A percentile compares a stretch with the other conserved stretches of the same genome.
phyloP scores from a whole-genome alignment of 176 grass and related monocot species.

The Phoenix dactylifera region DNA sequence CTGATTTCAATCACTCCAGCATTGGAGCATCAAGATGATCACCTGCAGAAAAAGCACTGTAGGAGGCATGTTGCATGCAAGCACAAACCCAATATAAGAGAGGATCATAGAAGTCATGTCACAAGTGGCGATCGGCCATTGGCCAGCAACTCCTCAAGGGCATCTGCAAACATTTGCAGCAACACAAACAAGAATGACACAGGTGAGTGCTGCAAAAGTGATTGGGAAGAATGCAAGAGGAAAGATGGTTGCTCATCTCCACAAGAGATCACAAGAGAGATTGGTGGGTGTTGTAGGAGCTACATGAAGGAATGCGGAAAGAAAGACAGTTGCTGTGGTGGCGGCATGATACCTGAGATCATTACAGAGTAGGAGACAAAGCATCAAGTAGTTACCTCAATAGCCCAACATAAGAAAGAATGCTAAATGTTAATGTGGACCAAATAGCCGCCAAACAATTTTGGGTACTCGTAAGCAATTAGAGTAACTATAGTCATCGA shows the following conservation, averaged over 20 bases:
- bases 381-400: no score
- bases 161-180: background rate
- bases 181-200: slow-evolving; percentile 13
- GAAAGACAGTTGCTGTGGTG: slow-evolving; percentile 45
- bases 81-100: slow-evolving; percentile 3
- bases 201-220: slow-evolving; percentile 11
- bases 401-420: no score
- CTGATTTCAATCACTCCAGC: slow-evolving; percentile 12
- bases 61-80: slow-evolving; percentile 12
- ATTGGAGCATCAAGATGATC: slow-evolving; percentile 16
- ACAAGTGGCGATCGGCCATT: background rate
- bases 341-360: slow-evolving; percentile 56
- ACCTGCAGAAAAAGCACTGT: background rate
- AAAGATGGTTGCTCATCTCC: slow-evolving; percentile 32
- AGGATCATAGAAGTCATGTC: slow-evolving; percentile 9
- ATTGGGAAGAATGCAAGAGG: slow-evolving; percentile 15
- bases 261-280: slow-evolving; percentile 19
- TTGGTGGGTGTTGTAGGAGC: slow-evolving; percentile 46
- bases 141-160: no score
- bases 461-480: no score
- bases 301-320: slow-evolving; percentile 36
- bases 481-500: no score
- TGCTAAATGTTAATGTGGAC: no score
- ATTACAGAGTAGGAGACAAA: slow-evolving; percentile 42
- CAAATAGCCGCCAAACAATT: no score